Percentiles rank a stretch among this genome's conserved stretches.
phyloP scores from a whole-genome alignment of 1,139 yeast species.

The Meyerozyma athensensis region DNA sequence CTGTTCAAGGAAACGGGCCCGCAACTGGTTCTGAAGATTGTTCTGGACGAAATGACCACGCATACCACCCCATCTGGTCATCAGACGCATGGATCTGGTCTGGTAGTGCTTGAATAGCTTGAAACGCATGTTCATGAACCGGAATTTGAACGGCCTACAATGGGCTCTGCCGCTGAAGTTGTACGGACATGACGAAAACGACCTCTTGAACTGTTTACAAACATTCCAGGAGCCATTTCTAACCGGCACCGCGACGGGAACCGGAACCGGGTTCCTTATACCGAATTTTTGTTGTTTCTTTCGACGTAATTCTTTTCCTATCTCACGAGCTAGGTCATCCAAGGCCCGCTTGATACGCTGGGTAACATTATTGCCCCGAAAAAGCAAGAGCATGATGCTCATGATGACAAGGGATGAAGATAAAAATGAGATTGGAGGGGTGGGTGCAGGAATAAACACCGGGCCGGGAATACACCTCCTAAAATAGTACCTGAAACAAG shows the following conservation, averaged over 20 bases:
- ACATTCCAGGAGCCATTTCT: slow-evolving; percentile 7
- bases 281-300: slow-evolving; percentile 9
- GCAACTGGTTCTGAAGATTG: slow-evolving; percentile 1
- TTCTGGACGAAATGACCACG: slow-evolving; percentile 1
- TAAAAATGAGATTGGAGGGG: no score
- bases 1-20: neutral
- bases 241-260: slow-evolving; percentile 22
- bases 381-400: slow-evolving; percentile 5
- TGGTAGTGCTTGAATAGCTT: slow-evolving; percentile 1
- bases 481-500: no score
- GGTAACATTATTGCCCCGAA: slow-evolving; percentile 24
- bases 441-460: no score
- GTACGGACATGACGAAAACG: slow-evolving; percentile 4
- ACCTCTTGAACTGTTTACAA: slow-evolving; percentile 5
- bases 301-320: slow-evolving; percentile 13
- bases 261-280: slow-evolving; percentile 18
- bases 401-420: no score
- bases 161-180: slow-evolving; percentile 3
- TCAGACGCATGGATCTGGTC: neutral
- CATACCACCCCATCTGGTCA: neutral
- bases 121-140: neutral
- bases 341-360: slow-evolving; percentile 26
- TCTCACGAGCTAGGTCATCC: slow-evolving; percentile 26
- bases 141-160: slow-evolving; percentile 1
- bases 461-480: no score